Base-by-base conservation (phyloP, 208 protist genomes). In the Leishmania lainsoni region DNA sequence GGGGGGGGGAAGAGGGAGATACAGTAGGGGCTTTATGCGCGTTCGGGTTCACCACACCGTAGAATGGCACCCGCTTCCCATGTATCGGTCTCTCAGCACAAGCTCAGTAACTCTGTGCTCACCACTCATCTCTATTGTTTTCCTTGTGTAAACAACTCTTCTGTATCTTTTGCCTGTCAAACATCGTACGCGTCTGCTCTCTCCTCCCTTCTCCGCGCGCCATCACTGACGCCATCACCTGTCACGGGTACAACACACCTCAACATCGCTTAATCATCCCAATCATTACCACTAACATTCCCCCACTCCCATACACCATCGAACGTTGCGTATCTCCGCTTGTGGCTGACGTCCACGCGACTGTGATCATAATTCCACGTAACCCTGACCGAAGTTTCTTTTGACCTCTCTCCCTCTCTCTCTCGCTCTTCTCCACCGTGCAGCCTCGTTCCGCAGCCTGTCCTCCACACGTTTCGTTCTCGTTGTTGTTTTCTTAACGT, bases 401-500 rank as follows among this genome's bases (percentile, higher is more conserved):
- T 76, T n/a, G 5, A 59, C 32, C 3, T 26, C 32, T 42, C 45
- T 61, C 32, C 26, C 45, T 61, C 35, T 45, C 61, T 20, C 61
- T 16, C 61, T 73, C 26, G 42, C 69, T 17, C 9, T 10, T 51
- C 45, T 6, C 45, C 9, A 73, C 16, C 16, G 26, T 65, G 6
- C 70, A 8, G 8, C 22, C 17, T 54, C 58, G n/a, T 22, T 54
- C 54, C 26, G 26, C 52, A 26, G 74, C 74, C 39, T 22, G 26
- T 29, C 32, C 56, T 51, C 56, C n/a, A 68, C 58, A 42, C 58
- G 10, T 8, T n/a, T 22, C 4, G 35, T 69, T 48, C 29, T 29
- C 61, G 1, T 68, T 51, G 6, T 51, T 54, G 52, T 83, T 69
- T 68, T 81, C 48, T 81, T 63, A 82, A 77, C 74, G 8, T 35